These are phyloP conservation scores for Chlorella sorokiniana DNA, from an alignment of 139 green algal species.

Conservation along the genomic window DNA sequence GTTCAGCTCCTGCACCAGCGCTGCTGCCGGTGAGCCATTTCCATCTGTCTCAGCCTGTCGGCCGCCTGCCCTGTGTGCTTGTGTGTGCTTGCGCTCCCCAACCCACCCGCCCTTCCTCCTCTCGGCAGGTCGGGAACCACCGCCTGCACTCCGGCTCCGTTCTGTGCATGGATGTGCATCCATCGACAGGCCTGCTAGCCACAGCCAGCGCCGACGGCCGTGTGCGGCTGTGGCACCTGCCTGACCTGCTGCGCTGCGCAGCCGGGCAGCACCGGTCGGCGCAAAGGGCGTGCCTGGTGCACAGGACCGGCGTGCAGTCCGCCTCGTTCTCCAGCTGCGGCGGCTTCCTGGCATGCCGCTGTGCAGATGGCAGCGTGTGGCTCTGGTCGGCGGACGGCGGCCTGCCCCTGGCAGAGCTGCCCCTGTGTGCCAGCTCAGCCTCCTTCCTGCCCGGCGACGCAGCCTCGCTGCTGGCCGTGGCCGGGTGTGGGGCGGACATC, in stretches of 20 bases:
- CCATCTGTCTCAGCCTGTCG: not conserved
- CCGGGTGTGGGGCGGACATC: not conserved
- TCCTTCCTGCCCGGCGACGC: not conserved
- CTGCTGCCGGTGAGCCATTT: not conserved
- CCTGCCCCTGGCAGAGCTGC: slow-evolving; percentile 14
- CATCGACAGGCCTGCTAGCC: slow-evolving; percentile 5
- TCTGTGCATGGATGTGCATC: slow-evolving; percentile 1
- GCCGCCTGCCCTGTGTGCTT: not conserved
- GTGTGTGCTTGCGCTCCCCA: too few species aligned
- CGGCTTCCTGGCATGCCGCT: slow-evolving; percentile 10
- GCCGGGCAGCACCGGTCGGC: not conserved
- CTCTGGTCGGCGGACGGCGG: not conserved
- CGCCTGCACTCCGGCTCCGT: not conserved
- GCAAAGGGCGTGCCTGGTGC: not conserved
- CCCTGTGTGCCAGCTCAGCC: not conserved
- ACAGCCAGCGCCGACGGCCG: not conserved
- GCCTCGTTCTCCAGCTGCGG: slow-evolving; percentile 1
- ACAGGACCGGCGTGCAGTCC: not conserved
- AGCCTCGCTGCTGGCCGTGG: slow-evolving; percentile 4
- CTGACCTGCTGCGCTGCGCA: not conserved
- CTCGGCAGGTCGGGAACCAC: not conserved
- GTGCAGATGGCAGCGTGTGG: not conserved
- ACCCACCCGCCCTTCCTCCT: not conserved
- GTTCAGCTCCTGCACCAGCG: not conserved
- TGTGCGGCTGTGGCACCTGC: not conserved